Evolutionary conservation across 768 basidiomycete genomes (phyloP), one percentile per base, ranked within the genome.

Genomic region (Trametes elegans): DNA sequence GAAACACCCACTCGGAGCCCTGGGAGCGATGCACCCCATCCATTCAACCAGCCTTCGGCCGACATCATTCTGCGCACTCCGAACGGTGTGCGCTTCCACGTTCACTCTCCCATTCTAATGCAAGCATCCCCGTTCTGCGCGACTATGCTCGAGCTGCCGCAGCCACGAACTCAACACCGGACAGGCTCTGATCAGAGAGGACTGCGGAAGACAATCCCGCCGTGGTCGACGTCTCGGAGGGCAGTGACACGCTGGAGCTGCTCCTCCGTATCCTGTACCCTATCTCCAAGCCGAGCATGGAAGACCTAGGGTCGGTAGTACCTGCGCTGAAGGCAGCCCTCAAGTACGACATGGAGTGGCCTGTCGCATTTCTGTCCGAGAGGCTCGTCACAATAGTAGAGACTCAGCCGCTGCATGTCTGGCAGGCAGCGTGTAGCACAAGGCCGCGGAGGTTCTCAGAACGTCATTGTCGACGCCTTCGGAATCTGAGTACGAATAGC

Each of bases 61-160:
- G 70, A 71, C 54, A 51, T 69, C 36, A 59, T 70, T 28, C 60
- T 73, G 24, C 65, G 61, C 23, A 64, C 69, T 27, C 55, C 58
- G 32, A 70, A 73, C 46, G 35, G 43, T 32, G 58, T 66, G 46
- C 57, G 64, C 48, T 71, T 70, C 57, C 63, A 52, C 24, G 66
- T 68, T 26, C 67, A 65, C 55, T 63, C 64, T 19, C 42, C 44
- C 11, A 69, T 70, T 19, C 67, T 74, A 13, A 38, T 62, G 24
- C 58, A 61, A 11, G 66, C 69, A 0, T 71, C 71, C 2, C 60
- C 62, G 4, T 41, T 73, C 26, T 71, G 72, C 46, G 53, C 42
- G n/a, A 62, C 64, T 45, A 67, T 73, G 66, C 57, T 72, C 32
- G 19, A 31, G 23, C 51, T 52, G 7, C 51, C 51, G 4, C 51